Conservation (phyloP, 805 yeast species). For the Lipomyces oligophaga region DNA sequence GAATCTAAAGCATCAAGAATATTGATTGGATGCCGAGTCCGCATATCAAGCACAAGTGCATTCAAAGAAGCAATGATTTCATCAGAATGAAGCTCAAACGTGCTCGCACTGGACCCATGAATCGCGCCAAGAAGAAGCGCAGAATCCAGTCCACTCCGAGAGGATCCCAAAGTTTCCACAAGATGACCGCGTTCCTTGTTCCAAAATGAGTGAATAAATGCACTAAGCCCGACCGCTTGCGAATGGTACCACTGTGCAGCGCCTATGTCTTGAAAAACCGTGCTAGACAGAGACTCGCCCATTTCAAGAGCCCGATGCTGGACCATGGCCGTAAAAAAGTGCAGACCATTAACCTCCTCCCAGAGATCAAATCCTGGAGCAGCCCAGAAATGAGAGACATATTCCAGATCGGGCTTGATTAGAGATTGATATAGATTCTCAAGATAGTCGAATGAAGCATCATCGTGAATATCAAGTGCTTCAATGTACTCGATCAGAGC, state of each 20-base stretch:
- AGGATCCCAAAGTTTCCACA: conserved; percentile 63
- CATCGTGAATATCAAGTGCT: conserved; percentile 37
- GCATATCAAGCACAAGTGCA: conserved; percentile 64
- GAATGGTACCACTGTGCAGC: conserved; percentile 24
- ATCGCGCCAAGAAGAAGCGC: conserved; percentile 59
- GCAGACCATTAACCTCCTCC: conserved; percentile 79
- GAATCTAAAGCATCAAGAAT: conserved; percentile 15
- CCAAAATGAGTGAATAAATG: conserved; percentile 25
- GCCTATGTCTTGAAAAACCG: conserved; percentile 32
- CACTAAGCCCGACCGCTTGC: conserved; percentile 19
- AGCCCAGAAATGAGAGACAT: conserved; percentile 59
- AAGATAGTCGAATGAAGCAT: conserved; percentile 35
- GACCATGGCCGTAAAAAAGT: conserved; percentile 72
- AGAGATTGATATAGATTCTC: conserved; percentile 47
- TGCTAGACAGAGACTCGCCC: conserved; percentile 45
- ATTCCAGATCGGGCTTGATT: conserved; percentile 66
- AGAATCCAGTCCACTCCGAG: conserved; percentile 71
- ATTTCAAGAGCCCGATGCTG: conserved; percentile 66
- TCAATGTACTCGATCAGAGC: conserved; percentile 57
- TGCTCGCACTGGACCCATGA: conserved; percentile 30
- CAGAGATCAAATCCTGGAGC: conserved; percentile 76
- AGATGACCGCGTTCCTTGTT: conserved; percentile 47
- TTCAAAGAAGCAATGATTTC: conserved; percentile 45
- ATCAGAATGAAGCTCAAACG: conserved; percentile 34
- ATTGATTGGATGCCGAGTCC: conserved; percentile 72